Base-by-base conservation (phyloP, 1,284 basidiomycete species). In the Mixia osmundae region DNA sequence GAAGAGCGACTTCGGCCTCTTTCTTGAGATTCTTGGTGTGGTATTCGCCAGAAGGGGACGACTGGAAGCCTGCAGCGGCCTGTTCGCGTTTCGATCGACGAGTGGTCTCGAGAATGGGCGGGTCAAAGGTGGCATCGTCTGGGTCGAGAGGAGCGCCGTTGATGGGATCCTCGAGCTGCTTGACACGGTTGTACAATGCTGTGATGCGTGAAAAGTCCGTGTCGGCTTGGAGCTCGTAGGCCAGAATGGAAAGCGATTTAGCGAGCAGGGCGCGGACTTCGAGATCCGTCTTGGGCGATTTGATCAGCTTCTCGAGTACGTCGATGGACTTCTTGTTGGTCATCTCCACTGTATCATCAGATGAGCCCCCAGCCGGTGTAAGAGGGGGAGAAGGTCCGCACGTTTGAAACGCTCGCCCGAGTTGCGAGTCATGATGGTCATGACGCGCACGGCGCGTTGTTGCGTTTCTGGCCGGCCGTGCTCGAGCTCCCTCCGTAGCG, bases 401-500 rank as follows among this genome's bases (percentile, higher is more conserved):
- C n/a, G 25, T 12, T 44, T 34, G 39, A 53, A 53, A 4, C 45
- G 44, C 30, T 53, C 49, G 29, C 38, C 42, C 10, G 43, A 30
- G 26, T 51, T 48, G 34, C 50, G 39, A 24, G 43, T 42, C 9
- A 52, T 30, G 14, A 53, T 39, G 12, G 45, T 50, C 50, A 47
- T 47, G 6, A 51, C 30, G 11, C 47, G 35, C 2, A 46, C 44
- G 4, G 51, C 50, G 6, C 50, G 41, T 19, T 16, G 23, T 15
- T 43, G 37, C 15, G 46, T 46, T 4, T 47, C 36, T 12, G 48
- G 44, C 9, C 41, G 25, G 14, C 42, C 47, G 21, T 45, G 40
- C 30, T 51, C 48, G 45, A 53, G 44, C 42, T 53, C 51, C 29
- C 51, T 53, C 18, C 49, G 36, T 9, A 53, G 35, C 1, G 49